Percentiles rank a stretch among this genome's conserved stretches.
Evolutionary conservation across 306 rosid genomes (phyloP).

Genomic region (Lathyrus oleraceus): DNA sequence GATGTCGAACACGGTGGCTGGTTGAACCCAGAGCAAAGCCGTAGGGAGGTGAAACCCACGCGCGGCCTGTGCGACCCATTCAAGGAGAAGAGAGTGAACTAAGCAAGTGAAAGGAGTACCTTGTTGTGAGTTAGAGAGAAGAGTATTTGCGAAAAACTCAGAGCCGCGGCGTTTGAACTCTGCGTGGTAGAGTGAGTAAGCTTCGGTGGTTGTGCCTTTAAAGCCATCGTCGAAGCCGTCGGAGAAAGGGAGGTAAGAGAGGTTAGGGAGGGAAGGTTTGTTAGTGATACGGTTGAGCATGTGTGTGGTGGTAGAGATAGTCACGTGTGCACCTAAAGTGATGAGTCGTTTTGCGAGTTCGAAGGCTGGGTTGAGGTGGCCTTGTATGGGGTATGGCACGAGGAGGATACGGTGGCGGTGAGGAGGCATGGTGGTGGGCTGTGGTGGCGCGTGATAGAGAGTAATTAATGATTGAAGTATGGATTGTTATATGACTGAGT

Average conservation of each 20-base stretch:
- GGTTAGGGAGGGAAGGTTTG: slow-evolving; percentile 11
- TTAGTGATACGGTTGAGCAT: slow-evolving; percentile 36
- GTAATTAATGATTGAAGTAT: neutral
- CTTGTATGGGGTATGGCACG: slow-evolving; percentile 38
- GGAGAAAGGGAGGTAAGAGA: slow-evolving; percentile 39
- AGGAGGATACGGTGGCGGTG: slow-evolving; percentile 43
- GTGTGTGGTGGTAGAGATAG: slow-evolving; percentile 33
- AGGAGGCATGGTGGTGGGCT: slow-evolving; percentile 10
- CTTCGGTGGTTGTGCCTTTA: neutral
- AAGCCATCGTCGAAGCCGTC: slow-evolving; percentile 47
- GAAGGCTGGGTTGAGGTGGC: slow-evolving; percentile 56
- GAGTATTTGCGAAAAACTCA: slow-evolving; percentile 27
- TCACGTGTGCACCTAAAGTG: slow-evolving; percentile 37
- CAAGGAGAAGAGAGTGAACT: slow-evolving; percentile 35
- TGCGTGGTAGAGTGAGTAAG: neutral
- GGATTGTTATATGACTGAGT: neutral
- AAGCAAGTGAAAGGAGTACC: slow-evolving; percentile 45
- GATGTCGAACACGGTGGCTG: neutral
- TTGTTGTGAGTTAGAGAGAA: slow-evolving; percentile 10
- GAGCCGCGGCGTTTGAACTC: slow-evolving; percentile 41
- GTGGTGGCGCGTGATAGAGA: neutral
- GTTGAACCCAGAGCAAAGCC: neutral
- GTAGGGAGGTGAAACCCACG: slow-evolving; percentile 31
- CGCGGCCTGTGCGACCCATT: slow-evolving; percentile 43
- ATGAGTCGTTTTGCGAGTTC: slow-evolving; percentile 44